Percentiles rank a stretch among this genome's conserved stretches.
Conservation (phyloP, 306 rosid species). For the Cucumis hystrix region DNA sequence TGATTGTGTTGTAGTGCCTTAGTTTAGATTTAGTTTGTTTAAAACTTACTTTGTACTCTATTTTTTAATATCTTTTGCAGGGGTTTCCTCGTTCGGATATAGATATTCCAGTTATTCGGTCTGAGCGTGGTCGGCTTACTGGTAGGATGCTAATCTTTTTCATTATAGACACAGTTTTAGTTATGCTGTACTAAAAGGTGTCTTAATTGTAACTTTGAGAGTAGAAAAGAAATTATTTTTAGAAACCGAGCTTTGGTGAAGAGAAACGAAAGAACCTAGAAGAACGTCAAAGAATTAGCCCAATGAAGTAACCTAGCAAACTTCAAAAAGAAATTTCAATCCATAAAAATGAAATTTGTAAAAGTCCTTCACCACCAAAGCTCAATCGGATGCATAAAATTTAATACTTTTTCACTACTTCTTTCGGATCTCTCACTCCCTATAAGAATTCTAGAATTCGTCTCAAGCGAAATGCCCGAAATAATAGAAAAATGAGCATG, state of each 20-base stretch:
- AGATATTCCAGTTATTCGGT: constrained; percentile 59
- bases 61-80: constrained; percentile 20
- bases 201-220: background rate
- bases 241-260: background rate
- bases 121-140: constrained; percentile 61
- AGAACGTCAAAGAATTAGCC: background rate
- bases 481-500: too few species aligned
- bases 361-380: background rate
- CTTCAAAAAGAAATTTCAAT: background rate
- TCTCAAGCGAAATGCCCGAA: too few species aligned
- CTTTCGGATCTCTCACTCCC: too few species aligned
- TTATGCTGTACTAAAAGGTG: background rate
- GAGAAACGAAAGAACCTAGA: background rate
- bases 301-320: background rate
- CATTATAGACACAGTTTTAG: background rate
- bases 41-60: background rate
- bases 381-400: too few species aligned
- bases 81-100: constrained; percentile 83
- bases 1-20: background rate
- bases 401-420: too few species aligned
- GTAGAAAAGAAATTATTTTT: background rate
- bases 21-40: background rate
- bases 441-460: too few species aligned
- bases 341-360: background rate
- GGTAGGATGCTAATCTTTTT: constrained; percentile 26